phyloP scores from a whole-genome alignment of 2,329 filamentous ascomycete species.

The Raffaelea albimanens region DNA sequence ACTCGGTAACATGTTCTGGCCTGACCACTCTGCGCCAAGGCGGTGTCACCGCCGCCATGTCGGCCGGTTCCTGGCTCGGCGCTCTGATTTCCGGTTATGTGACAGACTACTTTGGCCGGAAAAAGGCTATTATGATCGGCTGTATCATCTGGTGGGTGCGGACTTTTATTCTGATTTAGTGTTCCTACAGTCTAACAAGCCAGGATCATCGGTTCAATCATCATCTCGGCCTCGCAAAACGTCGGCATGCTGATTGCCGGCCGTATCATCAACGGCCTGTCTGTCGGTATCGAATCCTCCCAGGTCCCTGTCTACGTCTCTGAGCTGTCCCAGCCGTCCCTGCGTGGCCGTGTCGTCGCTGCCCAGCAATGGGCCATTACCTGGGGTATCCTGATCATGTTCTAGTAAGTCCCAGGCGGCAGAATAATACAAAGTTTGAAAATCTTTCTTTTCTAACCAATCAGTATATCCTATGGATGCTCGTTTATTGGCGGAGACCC shows the following conservation, averaged over 20 bases:
- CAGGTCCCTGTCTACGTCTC: constrained; percentile 64
- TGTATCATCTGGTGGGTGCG: constrained; percentile 37
- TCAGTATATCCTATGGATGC: constrained; percentile 32
- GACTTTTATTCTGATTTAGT: neutral
- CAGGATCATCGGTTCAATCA: constrained; percentile 38
- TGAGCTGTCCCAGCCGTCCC: constrained; percentile 45
- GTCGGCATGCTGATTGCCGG: constrained; percentile 54
- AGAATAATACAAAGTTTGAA: no score
- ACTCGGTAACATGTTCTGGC: constrained; percentile 4
- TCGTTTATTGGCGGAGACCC: constrained; percentile 24
- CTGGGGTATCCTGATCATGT: constrained; percentile 35
- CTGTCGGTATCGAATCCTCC: constrained; percentile 63
- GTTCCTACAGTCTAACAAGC: neutral
- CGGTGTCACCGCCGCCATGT: constrained; percentile 62
- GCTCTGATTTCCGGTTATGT: constrained; percentile 50
- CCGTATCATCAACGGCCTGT: constrained; percentile 61
- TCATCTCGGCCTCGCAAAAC: constrained; percentile 35
- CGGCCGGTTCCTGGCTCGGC: constrained; percentile 59
- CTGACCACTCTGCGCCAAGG: constrained; percentile 31
- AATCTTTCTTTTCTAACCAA: no score
- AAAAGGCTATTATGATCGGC: constrained; percentile 40
- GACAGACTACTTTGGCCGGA: constrained; percentile 42
- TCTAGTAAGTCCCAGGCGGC: constrained; percentile 22
- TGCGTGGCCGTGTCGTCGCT: constrained; percentile 31
- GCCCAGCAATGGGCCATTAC: constrained; percentile 28